Evolutionary conservation across 768 basidiomycete genomes (phyloP).

Genomic region (Leccinum uliginosum): DNA sequence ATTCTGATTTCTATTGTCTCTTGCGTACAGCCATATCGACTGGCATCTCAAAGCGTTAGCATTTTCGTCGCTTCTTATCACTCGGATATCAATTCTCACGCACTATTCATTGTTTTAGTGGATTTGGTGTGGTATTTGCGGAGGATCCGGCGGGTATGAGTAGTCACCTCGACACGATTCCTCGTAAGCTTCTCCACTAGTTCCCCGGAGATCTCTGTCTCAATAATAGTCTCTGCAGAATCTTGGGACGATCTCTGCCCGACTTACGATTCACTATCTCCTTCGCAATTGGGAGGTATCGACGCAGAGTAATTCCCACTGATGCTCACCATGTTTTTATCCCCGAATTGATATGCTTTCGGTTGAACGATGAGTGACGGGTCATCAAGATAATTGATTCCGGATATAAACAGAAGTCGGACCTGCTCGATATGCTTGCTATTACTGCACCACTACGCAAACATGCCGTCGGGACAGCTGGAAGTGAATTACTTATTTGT

Average conservation of each 20-base stretch:
- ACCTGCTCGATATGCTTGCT: no score
- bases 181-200: slow-evolving; percentile 8
- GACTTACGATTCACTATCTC: slow-evolving; percentile 12
- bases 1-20: no score
- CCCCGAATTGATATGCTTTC: no score
- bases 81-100: background rate
- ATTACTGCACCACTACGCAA: no score
- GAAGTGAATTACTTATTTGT: no score
- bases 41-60: slow-evolving; percentile 27
- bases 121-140: slow-evolving; percentile 25
- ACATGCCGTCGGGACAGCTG: no score
- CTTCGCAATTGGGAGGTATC: slow-evolving; percentile 20
- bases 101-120: slow-evolving; percentile 9
- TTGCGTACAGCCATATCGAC: slow-evolving; percentile 23
- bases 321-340: no score
- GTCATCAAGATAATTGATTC: slow-evolving; percentile 15
- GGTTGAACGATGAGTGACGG: background rate
- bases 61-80: background rate
- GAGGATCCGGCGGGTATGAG: slow-evolving; percentile 19
- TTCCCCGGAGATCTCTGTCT: background rate
- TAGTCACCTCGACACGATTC: slow-evolving; percentile 11
- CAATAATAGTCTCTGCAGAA: slow-evolving; percentile 5
- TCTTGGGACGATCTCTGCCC: slow-evolving; percentile 28
- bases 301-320: slow-evolving; percentile 2
- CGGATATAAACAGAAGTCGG: no score